Conservation (phyloP, 1,284 basidiomycete genomes). For the Trametes polyzona region DNA sequence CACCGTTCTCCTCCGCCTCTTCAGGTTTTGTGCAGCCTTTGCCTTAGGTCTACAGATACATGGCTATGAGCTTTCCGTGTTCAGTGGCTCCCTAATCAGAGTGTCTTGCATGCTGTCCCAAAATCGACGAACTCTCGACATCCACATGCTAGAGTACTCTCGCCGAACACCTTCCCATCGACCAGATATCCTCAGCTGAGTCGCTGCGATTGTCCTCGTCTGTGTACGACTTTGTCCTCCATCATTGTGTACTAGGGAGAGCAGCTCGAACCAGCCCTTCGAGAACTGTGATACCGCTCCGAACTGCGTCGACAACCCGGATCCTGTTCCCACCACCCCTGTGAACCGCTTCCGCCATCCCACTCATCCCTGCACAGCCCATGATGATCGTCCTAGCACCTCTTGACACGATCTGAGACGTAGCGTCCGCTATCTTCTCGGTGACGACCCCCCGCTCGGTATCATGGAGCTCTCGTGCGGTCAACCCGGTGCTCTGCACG, state of each 20-base stretch:
- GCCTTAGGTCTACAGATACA: too few species aligned
- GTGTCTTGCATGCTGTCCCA: too few species aligned
- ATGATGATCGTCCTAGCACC: conserved; percentile 42
- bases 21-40: neutral
- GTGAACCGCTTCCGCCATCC: conserved; percentile 45
- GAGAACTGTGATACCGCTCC: conserved; percentile 30
- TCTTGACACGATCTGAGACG: conserved; percentile 30
- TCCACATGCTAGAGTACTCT: too few species aligned
- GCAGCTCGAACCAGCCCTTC: conserved; percentile 26
- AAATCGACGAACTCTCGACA: too few species aligned
- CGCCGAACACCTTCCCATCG: too few species aligned
- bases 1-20: too few species aligned
- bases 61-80: too few species aligned
- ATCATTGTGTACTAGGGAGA: conserved; percentile 14
- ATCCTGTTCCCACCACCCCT: conserved; percentile 37
- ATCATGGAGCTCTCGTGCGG: conserved; percentile 46
- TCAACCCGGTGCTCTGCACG: conserved; percentile 47
- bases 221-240: neutral
- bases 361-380: conserved; percentile 55
- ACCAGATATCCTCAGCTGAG: neutral
- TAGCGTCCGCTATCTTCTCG: conserved; percentile 39
- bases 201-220: neutral
- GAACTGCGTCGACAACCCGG: conserved; percentile 47
- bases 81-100: too few species aligned
- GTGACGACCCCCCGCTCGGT: conserved; percentile 40